phyloP scores from a whole-genome alignment of 371 early-diverging fungal species.

The Rhizopus sp. region DNA sequence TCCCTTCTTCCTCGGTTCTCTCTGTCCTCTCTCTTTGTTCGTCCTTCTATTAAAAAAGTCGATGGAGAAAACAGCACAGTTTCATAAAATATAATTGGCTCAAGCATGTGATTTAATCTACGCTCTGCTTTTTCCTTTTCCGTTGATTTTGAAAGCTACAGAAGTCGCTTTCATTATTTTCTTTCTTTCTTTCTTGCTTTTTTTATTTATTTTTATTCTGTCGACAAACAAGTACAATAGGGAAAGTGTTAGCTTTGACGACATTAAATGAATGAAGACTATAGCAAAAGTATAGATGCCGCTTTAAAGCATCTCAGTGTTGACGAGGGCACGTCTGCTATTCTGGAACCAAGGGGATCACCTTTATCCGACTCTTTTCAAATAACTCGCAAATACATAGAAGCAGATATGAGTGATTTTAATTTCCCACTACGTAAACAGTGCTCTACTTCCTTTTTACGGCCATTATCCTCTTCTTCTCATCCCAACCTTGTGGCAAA shows the following conservation, averaged over 20 bases:
- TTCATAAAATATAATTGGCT: too few species aligned
- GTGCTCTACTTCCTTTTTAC: constrained; percentile 25
- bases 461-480: constrained; percentile 15
- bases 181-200: neutral
- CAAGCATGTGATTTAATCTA: neutral
- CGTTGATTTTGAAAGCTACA: constrained; percentile 1
- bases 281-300: neutral
- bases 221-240: neutral
- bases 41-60: too few species aligned
- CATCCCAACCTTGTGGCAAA: constrained; percentile 29
- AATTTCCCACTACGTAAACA: constrained; percentile 32
- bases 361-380: neutral
- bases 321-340: neutral
- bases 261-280: neutral
- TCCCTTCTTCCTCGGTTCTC: too few species aligned
- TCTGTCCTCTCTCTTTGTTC: too few species aligned
- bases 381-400: constrained; percentile 9
- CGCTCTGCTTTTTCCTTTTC: neutral
- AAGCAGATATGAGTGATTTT: constrained; percentile 46
- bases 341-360: neutral
- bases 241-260: neutral
- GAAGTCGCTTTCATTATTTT: neutral
- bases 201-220: too few species aligned
- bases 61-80: too few species aligned
- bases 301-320: neutral